These are phyloP conservation scores for Fusarium paranaense DNA, from an alignment of 2,329 filamentous ascomycete genomes.

Conservation along the genomic window DNA sequence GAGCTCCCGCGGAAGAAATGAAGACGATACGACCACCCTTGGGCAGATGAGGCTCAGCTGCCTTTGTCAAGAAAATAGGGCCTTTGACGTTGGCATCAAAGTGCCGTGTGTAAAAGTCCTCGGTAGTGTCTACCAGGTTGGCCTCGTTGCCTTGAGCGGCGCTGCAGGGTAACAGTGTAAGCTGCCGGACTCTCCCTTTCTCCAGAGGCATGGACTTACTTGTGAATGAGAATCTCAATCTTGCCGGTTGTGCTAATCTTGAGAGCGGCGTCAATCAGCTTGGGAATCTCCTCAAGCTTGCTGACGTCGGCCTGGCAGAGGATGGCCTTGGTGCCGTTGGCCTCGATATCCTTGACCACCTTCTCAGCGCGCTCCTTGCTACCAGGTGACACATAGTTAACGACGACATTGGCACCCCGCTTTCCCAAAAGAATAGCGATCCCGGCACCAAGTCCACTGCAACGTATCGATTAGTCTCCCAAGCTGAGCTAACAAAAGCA, in stretches of 20 bases:
- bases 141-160: slow-evolving; percentile 30
- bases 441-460: slow-evolving; percentile 34
- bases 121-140: slow-evolving; percentile 31
- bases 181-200: neutral
- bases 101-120: slow-evolving; percentile 20
- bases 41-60: slow-evolving; percentile 45
- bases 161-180: neutral
- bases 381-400: slow-evolving; percentile 29
- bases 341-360: slow-evolving; percentile 29
- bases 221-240: slow-evolving; percentile 44
- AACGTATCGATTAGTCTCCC: neutral
- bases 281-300: slow-evolving; percentile 29
- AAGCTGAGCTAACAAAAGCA: neutral
- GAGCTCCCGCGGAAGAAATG: slow-evolving; percentile 48
- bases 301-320: slow-evolving; percentile 33
- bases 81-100: slow-evolving; percentile 40
- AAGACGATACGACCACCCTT: slow-evolving; percentile 49
- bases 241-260: slow-evolving; percentile 35
- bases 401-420: slow-evolving; percentile 38
- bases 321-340: slow-evolving; percentile 31
- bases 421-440: slow-evolving; percentile 31
- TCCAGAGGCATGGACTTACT: slow-evolving; percentile 6
- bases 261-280: slow-evolving; percentile 35
- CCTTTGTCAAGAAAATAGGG: slow-evolving; percentile 49
- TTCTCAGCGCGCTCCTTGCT: slow-evolving; percentile 34